A percentile compares a stretch with the other conserved stretches of the same genome.
Evolutionary conservation across 2,329 filamentous ascomycete species (phyloP).

Genomic region (Cordyceps javanica): DNA sequence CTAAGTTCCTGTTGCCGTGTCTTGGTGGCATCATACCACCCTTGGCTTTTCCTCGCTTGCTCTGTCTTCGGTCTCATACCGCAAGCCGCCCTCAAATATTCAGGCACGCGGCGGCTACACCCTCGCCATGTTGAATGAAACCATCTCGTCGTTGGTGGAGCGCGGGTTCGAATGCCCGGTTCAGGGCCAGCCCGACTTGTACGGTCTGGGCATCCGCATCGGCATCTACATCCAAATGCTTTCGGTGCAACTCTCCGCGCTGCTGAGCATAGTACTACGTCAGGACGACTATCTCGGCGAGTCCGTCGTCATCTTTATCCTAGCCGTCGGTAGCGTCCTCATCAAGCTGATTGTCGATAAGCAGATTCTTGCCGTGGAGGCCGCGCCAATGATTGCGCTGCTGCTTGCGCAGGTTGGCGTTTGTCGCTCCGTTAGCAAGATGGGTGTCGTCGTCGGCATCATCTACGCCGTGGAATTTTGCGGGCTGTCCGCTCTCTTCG

Average conservation of each 20-base stretch:
- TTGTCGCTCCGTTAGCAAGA: slow-evolving; percentile 16
- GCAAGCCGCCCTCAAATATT: too few species aligned
- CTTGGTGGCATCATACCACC: background rate
- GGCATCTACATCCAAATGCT: slow-evolving; percentile 25
- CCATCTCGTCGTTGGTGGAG: background rate
- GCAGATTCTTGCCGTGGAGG: slow-evolving; percentile 19
- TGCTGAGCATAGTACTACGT: slow-evolving; percentile 15
- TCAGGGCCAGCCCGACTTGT: slow-evolving; percentile 20
- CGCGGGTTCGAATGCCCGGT: slow-evolving; percentile 15
- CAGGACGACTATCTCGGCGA: slow-evolving; percentile 19
- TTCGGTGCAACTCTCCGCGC: slow-evolving; percentile 19
- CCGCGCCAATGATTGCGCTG: slow-evolving; percentile 19
- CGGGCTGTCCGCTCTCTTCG: slow-evolving; percentile 16
- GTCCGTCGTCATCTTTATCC: slow-evolving; percentile 20
- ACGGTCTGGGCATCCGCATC: slow-evolving; percentile 24
- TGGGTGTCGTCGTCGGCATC: slow-evolving; percentile 12
- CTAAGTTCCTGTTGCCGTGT: too few species aligned
- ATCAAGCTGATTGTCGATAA: slow-evolving; percentile 11
- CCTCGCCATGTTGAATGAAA: slow-evolving; percentile 2
- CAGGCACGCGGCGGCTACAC: too few species aligned
- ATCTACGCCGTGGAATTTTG: slow-evolving; percentile 18
- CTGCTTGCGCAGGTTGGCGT: slow-evolving; percentile 19
- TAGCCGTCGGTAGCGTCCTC: slow-evolving; percentile 19
- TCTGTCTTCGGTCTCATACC: too few species aligned
- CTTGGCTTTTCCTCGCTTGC: background rate